These are phyloP conservation scores for Barnettozyma wickerhamii DNA, from an alignment of 805 yeast species.

Conservation along the genomic window DNA sequence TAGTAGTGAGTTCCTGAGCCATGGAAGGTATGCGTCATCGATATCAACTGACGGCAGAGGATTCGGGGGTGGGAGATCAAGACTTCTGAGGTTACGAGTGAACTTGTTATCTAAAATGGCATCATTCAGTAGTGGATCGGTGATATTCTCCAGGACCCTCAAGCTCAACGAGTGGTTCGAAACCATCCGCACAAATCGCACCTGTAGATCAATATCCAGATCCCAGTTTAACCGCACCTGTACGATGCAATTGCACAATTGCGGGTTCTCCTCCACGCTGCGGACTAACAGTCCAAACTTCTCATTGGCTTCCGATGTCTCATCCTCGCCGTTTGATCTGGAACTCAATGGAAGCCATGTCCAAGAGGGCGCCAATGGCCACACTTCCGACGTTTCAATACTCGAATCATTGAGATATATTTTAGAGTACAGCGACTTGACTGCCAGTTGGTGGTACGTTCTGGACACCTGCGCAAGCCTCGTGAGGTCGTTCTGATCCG, in stretches of 20 bases:
- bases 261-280: conserved; percentile 22
- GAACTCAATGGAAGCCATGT: conserved; percentile 24
- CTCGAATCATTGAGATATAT: conserved; percentile 38
- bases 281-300: conserved; percentile 26
- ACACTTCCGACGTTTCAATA: conserved; percentile 32
- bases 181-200: conserved; percentile 25
- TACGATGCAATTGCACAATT: conserved; percentile 25
- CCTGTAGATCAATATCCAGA: conserved; percentile 30
- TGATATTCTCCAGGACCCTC: conserved; percentile 35
- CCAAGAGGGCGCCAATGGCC: conserved; percentile 37
- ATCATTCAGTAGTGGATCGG: conserved; percentile 34
- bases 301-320: conserved; percentile 27
- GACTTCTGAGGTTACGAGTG: conserved; percentile 18
- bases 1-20: conserved; percentile 24
- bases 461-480: conserved; percentile 24
- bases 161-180: conserved; percentile 28
- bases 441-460: conserved; percentile 28
- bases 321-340: conserved; percentile 2
- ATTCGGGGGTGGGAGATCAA: conserved; percentile 30
- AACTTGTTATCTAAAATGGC: conserved; percentile 28
- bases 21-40: conserved; percentile 27
- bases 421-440: conserved; percentile 30
- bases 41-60: conserved; percentile 30
- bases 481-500: conserved; percentile 31
- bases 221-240: conserved; percentile 43